phyloP scores from a whole-genome alignment of 2,329 filamentous ascomycete genomes.

The Fusarium illudens region DNA sequence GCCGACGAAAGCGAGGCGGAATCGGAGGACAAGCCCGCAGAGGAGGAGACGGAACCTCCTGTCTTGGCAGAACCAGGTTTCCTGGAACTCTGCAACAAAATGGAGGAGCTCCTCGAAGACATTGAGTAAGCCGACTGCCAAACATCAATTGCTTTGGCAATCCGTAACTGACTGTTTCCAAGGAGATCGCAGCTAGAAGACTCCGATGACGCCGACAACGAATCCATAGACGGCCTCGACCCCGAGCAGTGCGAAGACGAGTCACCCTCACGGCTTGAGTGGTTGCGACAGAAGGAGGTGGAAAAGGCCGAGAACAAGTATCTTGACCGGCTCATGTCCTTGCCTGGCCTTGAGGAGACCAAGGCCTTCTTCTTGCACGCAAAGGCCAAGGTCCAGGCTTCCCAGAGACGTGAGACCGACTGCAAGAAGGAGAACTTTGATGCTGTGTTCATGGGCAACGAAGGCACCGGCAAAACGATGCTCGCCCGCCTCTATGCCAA shows the following conservation, averaged over 20 bases:
- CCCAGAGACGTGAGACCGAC: slow-evolving; percentile 57
- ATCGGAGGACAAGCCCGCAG: slow-evolving; percentile 25
- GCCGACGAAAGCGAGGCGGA: slow-evolving; percentile 37
- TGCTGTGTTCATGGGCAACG: slow-evolving; percentile 43
- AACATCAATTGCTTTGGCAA: not conserved
- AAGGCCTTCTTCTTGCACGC: slow-evolving; percentile 63
- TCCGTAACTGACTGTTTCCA: not conserved
- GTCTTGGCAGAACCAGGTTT: slow-evolving; percentile 41
- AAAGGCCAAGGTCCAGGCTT: slow-evolving; percentile 58
- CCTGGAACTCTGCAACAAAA: slow-evolving; percentile 37
- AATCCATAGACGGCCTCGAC: slow-evolving; percentile 42
- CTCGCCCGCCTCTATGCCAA: slow-evolving; percentile 44
- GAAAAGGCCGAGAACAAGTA: slow-evolving; percentile 60
- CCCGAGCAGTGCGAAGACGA: slow-evolving; percentile 49
- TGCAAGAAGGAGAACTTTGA: slow-evolving; percentile 53
- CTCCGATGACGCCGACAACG: slow-evolving; percentile 37
- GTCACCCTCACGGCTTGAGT: slow-evolving; percentile 51
- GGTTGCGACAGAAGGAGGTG: slow-evolving; percentile 53
- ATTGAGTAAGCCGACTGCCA: slow-evolving; percentile 39
- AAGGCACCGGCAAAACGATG: slow-evolving; percentile 44
- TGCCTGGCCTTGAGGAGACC: slow-evolving; percentile 70
- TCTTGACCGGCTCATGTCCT: slow-evolving; percentile 67
- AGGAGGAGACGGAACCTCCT: slow-evolving; percentile 31
- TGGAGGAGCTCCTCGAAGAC: slow-evolving; percentile 44
- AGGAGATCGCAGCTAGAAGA: slow-evolving; percentile 30